Evolutionary conservation across 768 basidiomycete species (phyloP), one percentile per base, ranked within the genome.

Genomic region (Amyloporia xantha): DNA sequence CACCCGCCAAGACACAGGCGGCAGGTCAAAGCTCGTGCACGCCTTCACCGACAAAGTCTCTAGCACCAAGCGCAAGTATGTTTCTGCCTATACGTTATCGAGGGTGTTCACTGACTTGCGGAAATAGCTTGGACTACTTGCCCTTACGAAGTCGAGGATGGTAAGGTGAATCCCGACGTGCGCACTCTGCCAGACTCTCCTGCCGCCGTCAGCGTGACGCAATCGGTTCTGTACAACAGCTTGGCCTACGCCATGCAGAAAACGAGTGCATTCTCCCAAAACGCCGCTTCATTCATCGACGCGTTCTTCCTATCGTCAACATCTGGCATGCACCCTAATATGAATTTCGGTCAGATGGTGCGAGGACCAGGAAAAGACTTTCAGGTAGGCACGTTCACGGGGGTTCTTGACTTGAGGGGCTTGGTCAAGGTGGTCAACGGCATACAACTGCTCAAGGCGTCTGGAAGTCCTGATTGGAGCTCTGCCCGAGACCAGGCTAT

Each of bases 111-210:
- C 20, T 35, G n/a, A 41, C 21, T 5, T 47, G 45, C 21, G 4
- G 24, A 7, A 17, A 36, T 35, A 70, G 70, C 68, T 10, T 68
- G 69, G 69, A 68, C 68, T 5, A 67, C 66, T 6, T 74, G 80
- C 57, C 67, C 69, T 1, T 81, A 80, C 53, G 63, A 68, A n/a
- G 61, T 63, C 12, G 69, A 66, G 3, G 80, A 82, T 53, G 80
- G 79, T 20, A 55, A 70, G 51, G 72, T 78, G 33, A 80, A 81
- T 56, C 77, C 78, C 13, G 79, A 81, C 57, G 74, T 76, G 11
- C 67, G 71, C 47, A 64, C 59, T 3, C 61, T 79, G 10, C 67
- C 73, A 5, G 60, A 62, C 30, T 69, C 70, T 5, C 50, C 48
- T 0, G 49, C 53, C 7, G 67, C 75, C 50, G 68, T 70, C 45